Base-by-base conservation (phyloP, 2,329 filamentous ascomycete genomes). In the Dryadomyces quercivorus region DNA sequence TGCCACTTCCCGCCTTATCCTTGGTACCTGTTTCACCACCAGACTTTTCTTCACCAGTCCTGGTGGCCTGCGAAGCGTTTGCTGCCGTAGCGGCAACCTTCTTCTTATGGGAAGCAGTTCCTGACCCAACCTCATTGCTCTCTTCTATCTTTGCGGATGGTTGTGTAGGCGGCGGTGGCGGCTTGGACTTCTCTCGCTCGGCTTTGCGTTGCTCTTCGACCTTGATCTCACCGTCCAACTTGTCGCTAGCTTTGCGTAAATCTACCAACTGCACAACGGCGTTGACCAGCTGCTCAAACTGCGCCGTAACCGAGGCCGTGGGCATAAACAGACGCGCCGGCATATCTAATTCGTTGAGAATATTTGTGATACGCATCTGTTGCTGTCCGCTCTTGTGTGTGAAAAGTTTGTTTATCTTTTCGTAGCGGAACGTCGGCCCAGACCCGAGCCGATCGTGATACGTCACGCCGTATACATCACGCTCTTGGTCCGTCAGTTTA, bases 371-470 rank as follows among this genome's bases (percentile, higher is more conserved):
- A 59, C 87, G 86, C 57, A 81, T 70, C 60, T 88, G 87, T 65
- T 91, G 86, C 57, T 86, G 80, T 53, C 84, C 81, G 16, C 80
- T 85, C 70, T 91, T 91, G 59, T 85, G 85, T 42, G 83, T 82
- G 55, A 89, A 85, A 22, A 88, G 79, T 67, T 90, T 90, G 61
- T 85, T 84, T 56, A 92, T 80, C 66, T 82, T 85, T 62, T 92
- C 87, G 31, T 89, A 89, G 13, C 92, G 87, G 76, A 97, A 97
- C 15, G 88, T 85, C 40, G 95, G 88, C 7, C 93, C 92, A 9
- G 85, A 86, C 1, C 85, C 83, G 43, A 96, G 77, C 31, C 92
- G 86, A 55, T 97, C 92, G 65, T 92, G 86, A 60, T 88, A 82
- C 8, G 85, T 81, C 10, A 98, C 86, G 59, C 92, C 93, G 64